Conservation (phyloP, 2,329 filamentous ascomycete genomes). For the Falciphora oryzae region DNA sequence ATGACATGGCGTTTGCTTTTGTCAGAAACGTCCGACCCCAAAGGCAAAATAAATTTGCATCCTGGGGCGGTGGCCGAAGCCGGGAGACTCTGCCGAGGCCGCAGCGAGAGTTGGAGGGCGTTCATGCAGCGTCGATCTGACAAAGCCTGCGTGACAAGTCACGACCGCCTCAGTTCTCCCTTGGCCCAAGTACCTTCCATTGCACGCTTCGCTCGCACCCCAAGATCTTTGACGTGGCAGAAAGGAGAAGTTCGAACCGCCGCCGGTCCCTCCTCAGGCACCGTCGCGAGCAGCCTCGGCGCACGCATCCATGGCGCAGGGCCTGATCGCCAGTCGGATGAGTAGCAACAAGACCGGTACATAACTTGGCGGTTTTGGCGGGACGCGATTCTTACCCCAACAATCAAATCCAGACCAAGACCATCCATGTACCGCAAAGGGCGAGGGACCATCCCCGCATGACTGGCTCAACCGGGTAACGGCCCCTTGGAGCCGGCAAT, state of each 20-base stretch:
- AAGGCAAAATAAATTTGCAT: background rate
- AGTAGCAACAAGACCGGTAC: background rate
- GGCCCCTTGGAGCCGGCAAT: constrained; percentile 6
- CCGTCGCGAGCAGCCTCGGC: too few species aligned
- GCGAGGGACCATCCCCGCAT: background rate
- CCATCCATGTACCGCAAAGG: background rate
- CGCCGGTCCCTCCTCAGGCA: background rate
- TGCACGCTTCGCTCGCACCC: background rate
- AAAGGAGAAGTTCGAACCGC: background rate
- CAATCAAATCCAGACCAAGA: background rate
- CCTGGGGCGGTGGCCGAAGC: too few species aligned
- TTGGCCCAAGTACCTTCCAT: background rate
- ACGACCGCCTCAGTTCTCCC: background rate
- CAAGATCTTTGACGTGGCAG: background rate
- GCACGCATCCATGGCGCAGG: too few species aligned
- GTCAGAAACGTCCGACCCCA: background rate
- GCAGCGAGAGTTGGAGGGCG: too few species aligned
- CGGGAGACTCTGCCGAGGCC: too few species aligned
- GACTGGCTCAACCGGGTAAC: constrained; percentile 4
- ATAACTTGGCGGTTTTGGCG: background rate
- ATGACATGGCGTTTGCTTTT: too few species aligned
- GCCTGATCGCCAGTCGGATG: constrained; percentile 2
- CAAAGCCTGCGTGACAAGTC: background rate
- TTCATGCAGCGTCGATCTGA: background rate
- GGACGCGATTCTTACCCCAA: background rate